Percentiles rank a stretch among this genome's conserved stretches.
Conservation (phyloP, 495 filamentous ascomycete species). For the Xylaria longipes region DNA sequence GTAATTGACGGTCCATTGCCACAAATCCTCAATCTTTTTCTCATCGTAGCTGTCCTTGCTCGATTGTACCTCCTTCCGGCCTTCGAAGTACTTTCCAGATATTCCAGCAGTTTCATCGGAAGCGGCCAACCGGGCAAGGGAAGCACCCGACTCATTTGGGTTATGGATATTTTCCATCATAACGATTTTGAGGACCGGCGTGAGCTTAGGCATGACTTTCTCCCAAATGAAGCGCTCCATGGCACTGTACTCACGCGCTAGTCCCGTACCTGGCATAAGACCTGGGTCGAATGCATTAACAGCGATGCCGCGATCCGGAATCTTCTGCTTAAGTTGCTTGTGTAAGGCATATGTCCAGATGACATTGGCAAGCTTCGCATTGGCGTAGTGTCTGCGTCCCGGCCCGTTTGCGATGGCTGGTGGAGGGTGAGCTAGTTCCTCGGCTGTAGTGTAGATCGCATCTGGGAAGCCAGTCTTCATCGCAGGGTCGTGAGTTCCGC, state of each 20-base stretch:
- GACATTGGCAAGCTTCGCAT: slow-evolving; percentile 76
- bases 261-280: slow-evolving; percentile 54
- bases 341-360: slow-evolving; percentile 59
- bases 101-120: slow-evolving; percentile 36
- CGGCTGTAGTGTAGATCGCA: slow-evolving; percentile 46
- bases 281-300: slow-evolving; percentile 53
- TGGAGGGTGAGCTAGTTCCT: slow-evolving; percentile 47
- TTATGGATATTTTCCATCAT: slow-evolving; percentile 45
- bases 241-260: slow-evolving; percentile 38
- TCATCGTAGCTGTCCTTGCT: slow-evolving; percentile 49
- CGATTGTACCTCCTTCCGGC: slow-evolving; percentile 41
- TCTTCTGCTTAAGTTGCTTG: slow-evolving; percentile 36
- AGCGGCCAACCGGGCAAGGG: slow-evolving; percentile 46
- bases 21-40: slow-evolving; percentile 55
- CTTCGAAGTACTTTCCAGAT: slow-evolving; percentile 51
- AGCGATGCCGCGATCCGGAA: slow-evolving; percentile 38
- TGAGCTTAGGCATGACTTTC: slow-evolving; percentile 42
- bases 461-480: slow-evolving; percentile 46
- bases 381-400: slow-evolving; percentile 61
- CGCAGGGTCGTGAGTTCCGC: slow-evolving; percentile 43
- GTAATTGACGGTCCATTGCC: slow-evolving; percentile 55
- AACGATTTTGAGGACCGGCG: slow-evolving; percentile 44
- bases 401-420: slow-evolving; percentile 15
- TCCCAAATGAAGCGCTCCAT: slow-evolving; percentile 38
- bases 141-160: slow-evolving; percentile 44